phyloP scores from a whole-genome alignment of 495 filamentous ascomycete species.

The Penicillium waksmanii region DNA sequence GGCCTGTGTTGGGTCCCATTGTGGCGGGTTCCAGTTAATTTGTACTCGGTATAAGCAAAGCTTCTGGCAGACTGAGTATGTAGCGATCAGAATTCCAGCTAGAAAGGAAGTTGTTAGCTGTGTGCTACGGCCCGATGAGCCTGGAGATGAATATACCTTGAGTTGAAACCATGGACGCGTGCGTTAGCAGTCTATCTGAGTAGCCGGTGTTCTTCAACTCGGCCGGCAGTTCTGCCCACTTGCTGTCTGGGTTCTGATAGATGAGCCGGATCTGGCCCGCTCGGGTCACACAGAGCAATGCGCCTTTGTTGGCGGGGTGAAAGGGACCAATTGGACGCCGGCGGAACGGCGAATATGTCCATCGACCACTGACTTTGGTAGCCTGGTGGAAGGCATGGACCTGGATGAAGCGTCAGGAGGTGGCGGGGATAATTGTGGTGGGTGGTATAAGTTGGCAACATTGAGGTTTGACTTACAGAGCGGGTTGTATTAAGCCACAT shows the following conservation, averaged over 20 bases:
- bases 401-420: slow-evolving; percentile 21
- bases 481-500: slow-evolving; percentile 76
- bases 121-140: background rate
- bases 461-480: slow-evolving; percentile 42
- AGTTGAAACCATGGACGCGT: slow-evolving; percentile 78
- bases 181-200: slow-evolving; percentile 73
- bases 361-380: slow-evolving; percentile 52
- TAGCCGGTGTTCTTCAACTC: slow-evolving; percentile 71
- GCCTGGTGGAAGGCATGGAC: slow-evolving; percentile 57
- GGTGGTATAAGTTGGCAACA: background rate
- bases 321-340: slow-evolving; percentile 62
- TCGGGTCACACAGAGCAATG: slow-evolving; percentile 71
- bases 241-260: slow-evolving; percentile 68
- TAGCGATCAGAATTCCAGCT: slow-evolving; percentile 65
- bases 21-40: slow-evolving; percentile 51
- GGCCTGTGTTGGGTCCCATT: slow-evolving; percentile 41
- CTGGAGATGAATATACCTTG: slow-evolving; percentile 52
- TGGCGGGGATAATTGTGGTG: background rate
- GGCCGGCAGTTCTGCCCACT: slow-evolving; percentile 66
- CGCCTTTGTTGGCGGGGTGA: slow-evolving; percentile 68
- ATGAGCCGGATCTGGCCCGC: slow-evolving; percentile 70
- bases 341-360: slow-evolving; percentile 53
- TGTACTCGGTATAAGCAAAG: slow-evolving; percentile 63
- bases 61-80: slow-evolving; percentile 68
- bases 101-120: background rate